Evolutionary conservation across 805 yeast species (phyloP).

Genomic region (Zygosaccharomyces pseudorouxii): DNA sequence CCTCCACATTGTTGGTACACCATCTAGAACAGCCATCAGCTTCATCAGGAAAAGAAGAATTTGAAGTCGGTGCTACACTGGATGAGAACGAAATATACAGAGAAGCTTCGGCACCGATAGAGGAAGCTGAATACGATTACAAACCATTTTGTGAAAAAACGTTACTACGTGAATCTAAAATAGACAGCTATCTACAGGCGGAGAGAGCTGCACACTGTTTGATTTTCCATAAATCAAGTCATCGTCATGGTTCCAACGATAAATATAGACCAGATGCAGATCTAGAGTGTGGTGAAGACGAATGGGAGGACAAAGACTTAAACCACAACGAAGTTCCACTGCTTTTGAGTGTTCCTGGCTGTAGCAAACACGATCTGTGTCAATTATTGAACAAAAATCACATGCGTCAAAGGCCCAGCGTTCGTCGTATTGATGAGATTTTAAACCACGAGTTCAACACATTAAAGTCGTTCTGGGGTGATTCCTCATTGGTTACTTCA

Average conservation of each 20-base stretch:
- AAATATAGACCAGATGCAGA: slow-evolving; percentile 29
- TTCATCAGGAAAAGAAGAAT: slow-evolving; percentile 1
- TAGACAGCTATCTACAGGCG: slow-evolving; percentile 16
- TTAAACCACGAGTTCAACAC: slow-evolving; percentile 18
- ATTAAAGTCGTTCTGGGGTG: slow-evolving; percentile 21
- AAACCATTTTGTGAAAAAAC: slow-evolving; percentile 22
- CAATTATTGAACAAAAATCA: slow-evolving; percentile 11
- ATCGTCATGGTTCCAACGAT: slow-evolving; percentile 6
- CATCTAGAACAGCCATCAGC: slow-evolving; percentile 9
- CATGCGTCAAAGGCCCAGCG: slow-evolving; percentile 20
- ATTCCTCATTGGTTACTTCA: slow-evolving; percentile 17
- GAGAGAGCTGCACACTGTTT: slow-evolving; percentile 32
- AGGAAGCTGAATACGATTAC: slow-evolving; percentile 20
- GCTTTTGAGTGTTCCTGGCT: slow-evolving; percentile 15
- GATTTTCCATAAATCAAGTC: slow-evolving; percentile 26
- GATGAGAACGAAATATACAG: slow-evolving; percentile 3
- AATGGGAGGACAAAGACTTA: slow-evolving; percentile 3
- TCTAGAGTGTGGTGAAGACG: slow-evolving; percentile 23
- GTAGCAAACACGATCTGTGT: slow-evolving; percentile 14
- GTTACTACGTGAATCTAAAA: slow-evolving; percentile 24
- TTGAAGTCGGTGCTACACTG: background rate
- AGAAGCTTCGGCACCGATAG: background rate
- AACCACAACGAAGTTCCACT: slow-evolving; percentile 4
- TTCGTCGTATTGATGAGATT: slow-evolving; percentile 20
- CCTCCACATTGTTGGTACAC: slow-evolving; percentile 13